A percentile compares a stretch with the other conserved stretches of the same genome.
phyloP scores from a whole-genome alignment of 2,329 filamentous ascomycete genomes.

The Chrysoporthe puriensis region DNA sequence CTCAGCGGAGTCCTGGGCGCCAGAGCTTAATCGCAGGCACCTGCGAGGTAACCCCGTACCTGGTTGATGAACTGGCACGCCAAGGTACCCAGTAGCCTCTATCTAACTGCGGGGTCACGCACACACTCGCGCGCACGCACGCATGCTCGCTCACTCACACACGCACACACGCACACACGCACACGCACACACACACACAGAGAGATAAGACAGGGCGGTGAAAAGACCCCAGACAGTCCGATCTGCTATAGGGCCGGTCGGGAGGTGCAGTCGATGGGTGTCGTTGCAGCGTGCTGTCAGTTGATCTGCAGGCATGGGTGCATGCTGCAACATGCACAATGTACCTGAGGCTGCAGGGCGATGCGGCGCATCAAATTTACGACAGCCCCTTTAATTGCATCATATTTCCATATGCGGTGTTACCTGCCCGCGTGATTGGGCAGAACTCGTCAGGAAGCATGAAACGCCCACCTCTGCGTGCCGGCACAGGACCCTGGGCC shows the following conservation, averaged over 20 bases:
- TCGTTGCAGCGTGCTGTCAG: not conserved
- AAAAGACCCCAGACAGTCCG: not conserved
- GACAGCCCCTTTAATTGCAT: slow-evolving; percentile 7
- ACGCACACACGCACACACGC: not conserved
- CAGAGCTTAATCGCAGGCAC: too few species aligned
- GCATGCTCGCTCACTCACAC: not conserved
- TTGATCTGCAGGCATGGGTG: slow-evolving; percentile 4
- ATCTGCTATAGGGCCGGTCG: not conserved
- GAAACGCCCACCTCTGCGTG: not conserved
- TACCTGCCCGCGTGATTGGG: slow-evolving; percentile 1
- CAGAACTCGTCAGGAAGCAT: not conserved
- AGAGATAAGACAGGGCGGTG: slow-evolving; percentile 4
- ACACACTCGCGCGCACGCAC: not conserved
- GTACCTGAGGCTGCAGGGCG: slow-evolving; percentile 3
- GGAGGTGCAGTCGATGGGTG: not conserved
- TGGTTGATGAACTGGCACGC: not conserved
- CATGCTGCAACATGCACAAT: slow-evolving; percentile 4
- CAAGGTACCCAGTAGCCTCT: not conserved
- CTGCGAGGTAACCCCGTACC: too few species aligned
- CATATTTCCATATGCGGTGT: slow-evolving; percentile 9
- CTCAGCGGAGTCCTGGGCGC: too few species aligned
- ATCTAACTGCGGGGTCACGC: not conserved
- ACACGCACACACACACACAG: not conserved
- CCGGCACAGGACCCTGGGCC: not conserved
- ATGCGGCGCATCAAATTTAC: slow-evolving; percentile 5